These are phyloP conservation scores for Podosphaera fusca DNA, from an alignment of 2,329 filamentous ascomycete genomes.

Conservation along the genomic window DNA sequence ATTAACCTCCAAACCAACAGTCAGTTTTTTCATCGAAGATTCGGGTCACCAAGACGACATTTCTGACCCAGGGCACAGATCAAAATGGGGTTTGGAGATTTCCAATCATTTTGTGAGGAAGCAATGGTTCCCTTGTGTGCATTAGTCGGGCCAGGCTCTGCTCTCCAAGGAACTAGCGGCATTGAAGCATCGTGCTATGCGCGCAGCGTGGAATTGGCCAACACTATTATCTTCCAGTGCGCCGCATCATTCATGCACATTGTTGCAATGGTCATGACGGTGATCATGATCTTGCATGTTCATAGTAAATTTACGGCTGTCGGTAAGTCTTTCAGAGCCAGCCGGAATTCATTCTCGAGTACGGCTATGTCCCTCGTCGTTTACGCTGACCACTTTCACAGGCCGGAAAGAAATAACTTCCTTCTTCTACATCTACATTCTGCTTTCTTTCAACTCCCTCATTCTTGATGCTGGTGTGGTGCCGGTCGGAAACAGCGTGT, in stretches of 20 bases:
- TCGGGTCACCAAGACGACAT: no score
- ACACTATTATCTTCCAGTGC: slow-evolving; percentile 94
- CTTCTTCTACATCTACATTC: slow-evolving; percentile 94
- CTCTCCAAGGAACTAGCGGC: slow-evolving; percentile 32
- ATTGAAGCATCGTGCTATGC: slow-evolving; percentile 85
- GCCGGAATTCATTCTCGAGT: background rate
- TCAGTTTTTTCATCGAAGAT: no score
- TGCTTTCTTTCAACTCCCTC: slow-evolving; percentile 70
- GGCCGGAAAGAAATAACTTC: slow-evolving; percentile 49
- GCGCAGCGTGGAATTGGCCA: slow-evolving; percentile 83
- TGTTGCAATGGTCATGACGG: slow-evolving; percentile 69
- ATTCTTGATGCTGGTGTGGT: slow-evolving; percentile 83
- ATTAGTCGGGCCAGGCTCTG: slow-evolving; percentile 40
- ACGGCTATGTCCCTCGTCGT: background rate
- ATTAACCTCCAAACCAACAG: no score
- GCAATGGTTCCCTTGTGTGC: slow-evolving; percentile 73
- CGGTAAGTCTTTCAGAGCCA: slow-evolving; percentile 30
- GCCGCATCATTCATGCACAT: slow-evolving; percentile 87
- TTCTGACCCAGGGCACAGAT: background rate
- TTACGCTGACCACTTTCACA: slow-evolving; percentile 10
- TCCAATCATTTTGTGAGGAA: slow-evolving; percentile 64
- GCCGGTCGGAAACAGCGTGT: slow-evolving; percentile 55
- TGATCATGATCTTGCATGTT: slow-evolving; percentile 93
- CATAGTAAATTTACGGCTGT: slow-evolving; percentile 96
- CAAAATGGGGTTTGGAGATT: slow-evolving; percentile 71